Conservation (phyloP, 129 eudicot genomes). For the Pittosporum tobira region DNA sequence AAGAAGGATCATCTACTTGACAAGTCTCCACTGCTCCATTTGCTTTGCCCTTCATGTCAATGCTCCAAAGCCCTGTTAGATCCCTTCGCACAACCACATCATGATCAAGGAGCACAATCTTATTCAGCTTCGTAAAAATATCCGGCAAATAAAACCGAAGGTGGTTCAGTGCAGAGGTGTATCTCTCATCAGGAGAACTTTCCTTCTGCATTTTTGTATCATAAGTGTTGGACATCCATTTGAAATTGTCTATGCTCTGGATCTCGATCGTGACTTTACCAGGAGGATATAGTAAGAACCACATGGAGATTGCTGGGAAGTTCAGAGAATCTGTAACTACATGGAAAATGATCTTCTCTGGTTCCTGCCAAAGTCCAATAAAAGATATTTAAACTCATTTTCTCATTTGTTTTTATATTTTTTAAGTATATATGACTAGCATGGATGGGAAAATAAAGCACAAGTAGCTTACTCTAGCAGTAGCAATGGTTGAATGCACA, state of each 20-base stretch:
- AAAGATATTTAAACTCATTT: background rate
- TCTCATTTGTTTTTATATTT: too few species aligned
- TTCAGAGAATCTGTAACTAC: constrained; percentile 87
- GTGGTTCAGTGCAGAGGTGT: constrained; percentile 62
- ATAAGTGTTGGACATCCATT: constrained; percentile 49
- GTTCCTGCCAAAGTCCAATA: constrained; percentile 47
- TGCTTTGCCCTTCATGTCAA: constrained; percentile 68
- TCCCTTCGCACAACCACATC: constrained; percentile 95
- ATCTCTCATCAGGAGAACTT: constrained; percentile 67
- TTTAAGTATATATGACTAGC: background rate
- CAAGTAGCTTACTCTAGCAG: constrained; percentile 55
- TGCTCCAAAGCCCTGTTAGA: constrained; percentile 55
- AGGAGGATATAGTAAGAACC: constrained; percentile 77
- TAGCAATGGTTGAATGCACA: constrained; percentile 70
- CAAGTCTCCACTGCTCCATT: constrained; percentile 89
- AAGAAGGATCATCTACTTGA: constrained; percentile 55
- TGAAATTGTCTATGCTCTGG: constrained; percentile 53
- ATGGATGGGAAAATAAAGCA: background rate
- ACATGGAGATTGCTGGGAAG: constrained; percentile 78
- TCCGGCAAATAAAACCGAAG: constrained; percentile 84
- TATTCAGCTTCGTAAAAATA: constrained; percentile 58
- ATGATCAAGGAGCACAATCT: constrained; percentile 85
- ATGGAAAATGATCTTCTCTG: constrained; percentile 67
- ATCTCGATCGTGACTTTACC: constrained; percentile 57
- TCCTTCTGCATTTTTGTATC: constrained; percentile 29